These are phyloP conservation scores for Cladosporium sp. DNA, from an alignment of 2,329 filamentous ascomycete genomes.

Conservation along the genomic window DNA sequence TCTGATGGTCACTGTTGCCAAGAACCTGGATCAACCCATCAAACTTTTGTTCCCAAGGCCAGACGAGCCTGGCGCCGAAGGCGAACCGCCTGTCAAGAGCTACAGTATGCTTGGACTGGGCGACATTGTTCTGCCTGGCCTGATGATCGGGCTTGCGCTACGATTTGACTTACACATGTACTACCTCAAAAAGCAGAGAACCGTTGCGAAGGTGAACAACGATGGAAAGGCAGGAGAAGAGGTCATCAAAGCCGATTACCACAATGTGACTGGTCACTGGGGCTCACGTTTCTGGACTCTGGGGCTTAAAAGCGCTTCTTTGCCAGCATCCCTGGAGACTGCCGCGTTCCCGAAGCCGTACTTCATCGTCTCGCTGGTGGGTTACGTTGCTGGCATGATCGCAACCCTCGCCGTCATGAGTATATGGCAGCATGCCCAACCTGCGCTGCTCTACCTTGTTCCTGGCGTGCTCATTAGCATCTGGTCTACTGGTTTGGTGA, in stretches of 20 bases:
- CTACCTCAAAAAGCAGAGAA: slow-evolving; percentile 64
- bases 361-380: slow-evolving; percentile 70
- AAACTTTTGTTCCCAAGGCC: slow-evolving; percentile 81
- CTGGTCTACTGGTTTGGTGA: slow-evolving; percentile 66
- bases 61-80: slow-evolving; percentile 27
- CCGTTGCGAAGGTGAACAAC: slow-evolving; percentile 38
- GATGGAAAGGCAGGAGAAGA: slow-evolving; percentile 17
- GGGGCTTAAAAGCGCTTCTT: slow-evolving; percentile 17
- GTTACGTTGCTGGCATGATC: slow-evolving; percentile 75
- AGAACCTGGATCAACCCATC: slow-evolving; percentile 83
- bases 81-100: slow-evolving; percentile 37
- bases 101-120: slow-evolving; percentile 80
- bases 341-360: slow-evolving; percentile 73
- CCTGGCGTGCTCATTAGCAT: slow-evolving; percentile 72
- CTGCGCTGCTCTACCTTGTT: slow-evolving; percentile 86
- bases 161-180: slow-evolving; percentile 86
- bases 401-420: slow-evolving; percentile 72
- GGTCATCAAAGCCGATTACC: slow-evolving; percentile 37
- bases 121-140: slow-evolving; percentile 89
- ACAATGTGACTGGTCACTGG: slow-evolving; percentile 63
- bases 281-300: slow-evolving; percentile 77
- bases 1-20: slow-evolving; percentile 83
- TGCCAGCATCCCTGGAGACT: slow-evolving; percentile 23
- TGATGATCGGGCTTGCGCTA: slow-evolving; percentile 81
- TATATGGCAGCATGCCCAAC: slow-evolving; percentile 75